These are phyloP conservation scores for Ophiocordyceps unilateralis DNA, from an alignment of 2,329 filamentous ascomycete species.

Conservation along the genomic window DNA sequence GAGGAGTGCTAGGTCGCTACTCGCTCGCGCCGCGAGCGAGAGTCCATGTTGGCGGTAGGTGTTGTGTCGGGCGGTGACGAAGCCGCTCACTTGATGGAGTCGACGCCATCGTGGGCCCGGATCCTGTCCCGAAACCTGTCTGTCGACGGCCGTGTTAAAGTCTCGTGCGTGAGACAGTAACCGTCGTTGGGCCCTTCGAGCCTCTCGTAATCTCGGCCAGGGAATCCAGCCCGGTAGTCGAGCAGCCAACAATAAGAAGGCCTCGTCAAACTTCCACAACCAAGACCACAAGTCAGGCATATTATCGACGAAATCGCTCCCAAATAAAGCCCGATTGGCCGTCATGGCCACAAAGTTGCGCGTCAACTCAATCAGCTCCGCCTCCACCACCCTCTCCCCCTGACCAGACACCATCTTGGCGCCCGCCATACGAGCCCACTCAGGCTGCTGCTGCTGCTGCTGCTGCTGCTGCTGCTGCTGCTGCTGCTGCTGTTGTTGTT, in stretches of 20 bases:
- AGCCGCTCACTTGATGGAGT: conserved; percentile 16
- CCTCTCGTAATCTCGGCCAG: conserved; percentile 14
- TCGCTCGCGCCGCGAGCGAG: conserved; percentile 14
- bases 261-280: conserved; percentile 20
- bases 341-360: conserved; percentile 19
- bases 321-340: conserved; percentile 17
- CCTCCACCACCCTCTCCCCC: conserved; percentile 14
- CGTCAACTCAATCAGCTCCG: conserved; percentile 15
- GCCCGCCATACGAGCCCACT: conserved; percentile 19
- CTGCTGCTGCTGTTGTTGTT: no score
- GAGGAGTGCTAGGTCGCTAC: conserved; percentile 16
- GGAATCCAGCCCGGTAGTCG: conserved; percentile 16
- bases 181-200: conserved; percentile 11
- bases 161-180: conserved; percentile 14
- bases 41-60: conserved; percentile 13
- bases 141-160: conserved; percentile 18
- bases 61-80: conserved; percentile 14
- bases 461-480: no score
- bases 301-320: conserved; percentile 23
- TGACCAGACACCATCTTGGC: conserved; percentile 11
- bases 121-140: conserved; percentile 13
- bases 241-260: conserved; percentile 14
- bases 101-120: conserved; percentile 18
- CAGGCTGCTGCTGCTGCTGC: no score
- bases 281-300: conserved; percentile 19